Base-by-base conservation (phyloP, 306 rosid species). In the Urtica urens region DNA sequence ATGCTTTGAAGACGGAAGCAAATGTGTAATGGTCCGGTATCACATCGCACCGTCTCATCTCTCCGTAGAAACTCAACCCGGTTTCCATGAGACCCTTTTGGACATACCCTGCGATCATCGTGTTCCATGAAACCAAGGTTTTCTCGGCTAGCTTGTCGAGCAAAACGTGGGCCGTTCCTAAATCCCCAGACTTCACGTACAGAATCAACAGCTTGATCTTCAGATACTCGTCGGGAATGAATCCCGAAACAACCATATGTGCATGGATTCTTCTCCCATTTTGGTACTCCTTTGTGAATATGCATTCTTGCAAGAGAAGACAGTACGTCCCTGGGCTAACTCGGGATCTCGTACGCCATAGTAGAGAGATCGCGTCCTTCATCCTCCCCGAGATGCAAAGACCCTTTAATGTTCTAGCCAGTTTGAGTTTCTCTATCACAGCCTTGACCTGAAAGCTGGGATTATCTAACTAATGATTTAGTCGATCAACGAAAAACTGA, bases 371-470 rank as follows among this genome's bases (percentile, higher is more conserved):
- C 16, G 83, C 83, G 35, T 83, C 83, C 0, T 54, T 56, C 63
- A 72, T 57, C 46, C 78, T 74, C 64, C 93, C 83, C 44, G 86
- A 73, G 44, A 65, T 28, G 67, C 86, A 80, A 27, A 78, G 69
- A 67, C 64, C 66, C 38, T 38, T 69, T 37, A 76, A 57, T 17
- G 72, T 58, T 57, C 70, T 65, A 74, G 74, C 78, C 72, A 74
- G 65, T 60, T 40, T 46, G 48, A 26, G 64, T 46, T 45, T 49
- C 13, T 38, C 40, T 62, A 25, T 35, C 28, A 44, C 28, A 55
- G 55, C 62, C 78, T 64, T 68, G 53, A 78, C 86, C 93, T 83
- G 90, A 78, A 76, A 88, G 68, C 88, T 83, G 82, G 68, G 60
- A 77, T 74, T 53, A 69, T 54, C 79, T 65, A 31, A 58, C 60